Evolutionary conservation across 1,284 basidiomycete genomes (phyloP), one percentile per base, ranked within the genome.

Genomic region (Tylopilus sp.): DNA sequence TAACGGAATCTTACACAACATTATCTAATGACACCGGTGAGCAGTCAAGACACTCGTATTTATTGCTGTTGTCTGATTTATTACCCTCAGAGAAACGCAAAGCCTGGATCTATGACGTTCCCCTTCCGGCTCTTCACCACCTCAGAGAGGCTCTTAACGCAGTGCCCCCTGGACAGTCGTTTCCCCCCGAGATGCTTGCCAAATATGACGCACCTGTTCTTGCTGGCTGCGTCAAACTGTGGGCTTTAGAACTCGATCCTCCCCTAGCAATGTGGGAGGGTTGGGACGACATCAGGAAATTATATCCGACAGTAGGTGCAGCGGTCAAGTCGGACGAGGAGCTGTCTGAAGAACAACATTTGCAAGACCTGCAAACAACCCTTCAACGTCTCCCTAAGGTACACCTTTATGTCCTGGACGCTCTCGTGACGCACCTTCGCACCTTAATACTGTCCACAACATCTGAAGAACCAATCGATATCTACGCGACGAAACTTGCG

Each of bases 71-170:
- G 44, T 35, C 54, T 56, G 34, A 62, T 21, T 31, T 6, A 39
- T 46, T 7, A 10, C 40, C 7, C 36, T 37, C 61, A 83, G 94
- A 95, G 68, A 88, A 84, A 66, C 83, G 94, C 55, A 91, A 88
- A 71, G 76, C 84, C 1, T 97, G 94, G 94, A 90, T 97, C 54
- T 95, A 96, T 65, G 85, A 90, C 59, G 90, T 94, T 2, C 91
- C 93, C 1, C 77, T 97, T 20, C 73, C 80, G 4, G 81, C 84
- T 28, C 78, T 87, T 6, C 94, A 96, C 62, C 84, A 86, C 56
- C 80, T 96, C 10, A 83, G 94, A 53, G 87, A 90, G 64, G 77
- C 77, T 2, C 74, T 96, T 53, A 94, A 95, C 63, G 80, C 78
- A 20, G 70, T 91, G 11, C 80, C 81, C 6, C 72, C 80, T 17